These are phyloP conservation scores for Angomonas desouzai DNA, from an alignment of 208 protist genomes.

Conservation along the genomic window DNA sequence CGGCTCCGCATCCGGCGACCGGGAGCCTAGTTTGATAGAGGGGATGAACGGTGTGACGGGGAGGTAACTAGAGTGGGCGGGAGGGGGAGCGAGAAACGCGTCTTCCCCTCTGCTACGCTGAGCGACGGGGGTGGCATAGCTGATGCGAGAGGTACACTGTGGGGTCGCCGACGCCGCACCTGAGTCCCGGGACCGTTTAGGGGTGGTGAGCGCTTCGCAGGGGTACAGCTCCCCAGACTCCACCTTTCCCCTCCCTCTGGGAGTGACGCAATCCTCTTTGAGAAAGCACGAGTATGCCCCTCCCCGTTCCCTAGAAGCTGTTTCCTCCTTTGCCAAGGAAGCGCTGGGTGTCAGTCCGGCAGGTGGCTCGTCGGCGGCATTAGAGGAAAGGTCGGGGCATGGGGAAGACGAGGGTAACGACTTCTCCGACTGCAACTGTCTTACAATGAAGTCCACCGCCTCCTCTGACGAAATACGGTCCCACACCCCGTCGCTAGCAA, in stretches of 20 bases:
- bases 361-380: neutral
- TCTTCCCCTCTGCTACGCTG: neutral
- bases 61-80: neutral
- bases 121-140: neutral
- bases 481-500: slow-evolving; percentile 82
- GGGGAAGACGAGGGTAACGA: neutral
- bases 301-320: no score
- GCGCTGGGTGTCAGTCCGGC: neutral
- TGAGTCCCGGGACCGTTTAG: neutral
- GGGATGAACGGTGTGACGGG: neutral
- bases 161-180: neutral
- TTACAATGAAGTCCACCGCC: slow-evolving; percentile 47
- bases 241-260: neutral
- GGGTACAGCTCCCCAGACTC: neutral
- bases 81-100: neutral
- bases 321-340: neutral
- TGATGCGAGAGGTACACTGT: neutral
- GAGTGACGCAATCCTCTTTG: neutral
- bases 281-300: neutral
- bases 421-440: slow-evolving; percentile 15
- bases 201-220: neutral
- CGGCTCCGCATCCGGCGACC: neutral
- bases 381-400: neutral
- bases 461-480: slow-evolving; percentile 56
- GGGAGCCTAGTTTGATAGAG: neutral